Conservation (phyloP, 176 grass and related monocot genomes). For the Paspalum notatum region DNA sequence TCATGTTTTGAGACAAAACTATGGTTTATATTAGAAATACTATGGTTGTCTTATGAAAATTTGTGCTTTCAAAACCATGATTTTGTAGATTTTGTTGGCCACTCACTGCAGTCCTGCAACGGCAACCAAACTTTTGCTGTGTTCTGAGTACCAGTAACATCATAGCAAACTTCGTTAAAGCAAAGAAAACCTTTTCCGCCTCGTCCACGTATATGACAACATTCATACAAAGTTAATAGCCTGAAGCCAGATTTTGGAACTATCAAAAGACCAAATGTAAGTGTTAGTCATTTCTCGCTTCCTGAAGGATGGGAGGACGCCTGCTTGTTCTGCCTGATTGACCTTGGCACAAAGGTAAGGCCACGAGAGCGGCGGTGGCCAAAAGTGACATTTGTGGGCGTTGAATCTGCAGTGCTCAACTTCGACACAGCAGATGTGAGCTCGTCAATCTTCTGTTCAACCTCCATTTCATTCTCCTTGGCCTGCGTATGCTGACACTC, state of each 20-base stretch:
- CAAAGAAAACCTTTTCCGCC: background rate
- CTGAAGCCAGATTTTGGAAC: background rate
- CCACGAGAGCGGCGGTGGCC: slow-evolving; percentile 63
- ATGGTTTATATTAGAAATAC: too few species aligned
- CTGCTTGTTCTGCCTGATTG: slow-evolving; percentile 67
- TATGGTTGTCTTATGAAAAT: too few species aligned
- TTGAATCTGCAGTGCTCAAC: slow-evolving; percentile 60
- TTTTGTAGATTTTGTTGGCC: background rate
- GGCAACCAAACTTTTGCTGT: background rate
- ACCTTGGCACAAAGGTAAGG: slow-evolving; percentile 77
- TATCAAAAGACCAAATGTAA: background rate
- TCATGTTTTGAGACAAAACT: too few species aligned
- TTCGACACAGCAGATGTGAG: slow-evolving; percentile 67
- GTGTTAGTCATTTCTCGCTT: slow-evolving; percentile 35
- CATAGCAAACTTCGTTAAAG: background rate
- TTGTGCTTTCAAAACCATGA: too few species aligned
- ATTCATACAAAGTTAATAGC: background rate
- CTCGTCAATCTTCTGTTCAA: slow-evolving; percentile 67
- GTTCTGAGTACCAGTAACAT: background rate
- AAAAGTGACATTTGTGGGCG: slow-evolving; percentile 61
- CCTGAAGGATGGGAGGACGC: slow-evolving; percentile 40
- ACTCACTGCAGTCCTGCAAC: background rate
- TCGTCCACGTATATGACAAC: background rate
- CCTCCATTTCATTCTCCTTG: slow-evolving; percentile 63
- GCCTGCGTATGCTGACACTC: slow-evolving; percentile 15